Evolutionary conservation across 305 asterid species (phyloP).

Genomic region (Lippia alba): DNA sequence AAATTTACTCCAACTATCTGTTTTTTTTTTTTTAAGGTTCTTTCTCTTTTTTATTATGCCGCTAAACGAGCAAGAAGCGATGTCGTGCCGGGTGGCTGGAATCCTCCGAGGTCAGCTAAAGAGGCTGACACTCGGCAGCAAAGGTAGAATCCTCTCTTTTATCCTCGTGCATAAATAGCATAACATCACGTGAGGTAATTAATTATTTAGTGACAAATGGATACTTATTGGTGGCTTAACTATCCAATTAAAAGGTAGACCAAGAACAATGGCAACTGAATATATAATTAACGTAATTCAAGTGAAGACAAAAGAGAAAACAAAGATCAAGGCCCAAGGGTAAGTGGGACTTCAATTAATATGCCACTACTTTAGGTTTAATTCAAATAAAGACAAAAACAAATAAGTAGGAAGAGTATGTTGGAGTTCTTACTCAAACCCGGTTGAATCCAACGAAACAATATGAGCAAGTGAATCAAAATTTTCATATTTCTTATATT

Average conservation of each 20-base stretch:
- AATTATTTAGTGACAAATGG: constrained; percentile 7
- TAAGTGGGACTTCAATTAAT: not conserved
- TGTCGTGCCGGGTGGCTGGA: too few relatives aligned
- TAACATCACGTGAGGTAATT: constrained; percentile 28
- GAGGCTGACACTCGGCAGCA: too few relatives aligned
- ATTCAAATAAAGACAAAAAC: constrained; percentile 4
- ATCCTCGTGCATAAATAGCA: constrained; percentile 1
- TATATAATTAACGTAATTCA: constrained; percentile 12
- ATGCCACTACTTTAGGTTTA: not conserved
- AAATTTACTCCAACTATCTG: too few relatives aligned
- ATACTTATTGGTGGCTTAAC: constrained; percentile 41
- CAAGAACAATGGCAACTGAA: constrained; percentile 26
- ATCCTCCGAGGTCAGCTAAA: too few relatives aligned
- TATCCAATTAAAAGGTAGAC: constrained; percentile 31
- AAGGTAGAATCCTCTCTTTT: not conserved
- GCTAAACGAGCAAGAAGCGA: too few relatives aligned
- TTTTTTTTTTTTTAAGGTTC: too few relatives aligned
- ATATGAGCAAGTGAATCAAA: too few relatives aligned
- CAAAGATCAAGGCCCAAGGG: not conserved
- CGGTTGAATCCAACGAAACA: too few relatives aligned
- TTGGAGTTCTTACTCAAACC: too few relatives aligned
- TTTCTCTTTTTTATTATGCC: too few relatives aligned
- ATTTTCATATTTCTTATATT: too few relatives aligned
- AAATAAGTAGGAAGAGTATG: constrained; percentile 8
- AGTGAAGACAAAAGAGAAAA: constrained; percentile 32